phyloP scores from a whole-genome alignment of 345 rosid species.

The Garcia nutans region DNA sequence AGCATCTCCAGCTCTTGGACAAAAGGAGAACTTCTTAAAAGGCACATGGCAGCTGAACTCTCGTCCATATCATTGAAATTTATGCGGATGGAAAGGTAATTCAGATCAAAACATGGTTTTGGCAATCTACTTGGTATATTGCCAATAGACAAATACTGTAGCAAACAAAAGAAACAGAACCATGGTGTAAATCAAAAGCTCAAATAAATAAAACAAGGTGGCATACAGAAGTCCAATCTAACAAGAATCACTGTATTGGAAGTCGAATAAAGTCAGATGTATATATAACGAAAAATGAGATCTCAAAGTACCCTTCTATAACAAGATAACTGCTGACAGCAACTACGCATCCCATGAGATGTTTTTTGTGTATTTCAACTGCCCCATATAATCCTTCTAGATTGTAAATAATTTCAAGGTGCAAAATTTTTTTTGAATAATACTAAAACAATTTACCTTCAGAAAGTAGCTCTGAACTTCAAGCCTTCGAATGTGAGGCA shows the following conservation, averaged over 20 bases:
- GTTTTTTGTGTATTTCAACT: neutral
- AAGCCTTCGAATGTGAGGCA: conserved; percentile 64
- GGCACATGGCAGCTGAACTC: conserved; percentile 54
- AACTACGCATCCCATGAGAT: neutral
- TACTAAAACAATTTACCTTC: conserved; percentile 40
- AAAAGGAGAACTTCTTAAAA: conserved; percentile 60
- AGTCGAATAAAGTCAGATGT: neutral
- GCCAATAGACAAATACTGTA: conserved; percentile 61
- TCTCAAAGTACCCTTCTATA: neutral
- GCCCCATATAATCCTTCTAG: neutral
- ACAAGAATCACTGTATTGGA: conserved; percentile 2
- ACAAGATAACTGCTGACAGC: neutral
- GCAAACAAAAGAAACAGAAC: conserved; percentile 19
- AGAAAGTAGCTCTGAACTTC: conserved; percentile 69
- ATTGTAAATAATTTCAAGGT: neutral
- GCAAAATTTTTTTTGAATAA: neutral
- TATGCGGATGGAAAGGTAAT: conserved; percentile 57
- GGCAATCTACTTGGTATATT: conserved; percentile 51
- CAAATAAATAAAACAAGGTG: conserved; percentile 3
- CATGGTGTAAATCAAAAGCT: conserved; percentile 9
- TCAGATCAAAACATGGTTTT: conserved; percentile 52
- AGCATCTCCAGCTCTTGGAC: conserved; percentile 63
- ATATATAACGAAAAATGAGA: neutral
- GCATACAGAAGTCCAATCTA: neutral
- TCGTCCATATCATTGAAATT: conserved; percentile 62